These are phyloP conservation scores for Hyphopichia burtonii DNA, from an alignment of 1,139 yeast species.

Conservation along the genomic window DNA sequence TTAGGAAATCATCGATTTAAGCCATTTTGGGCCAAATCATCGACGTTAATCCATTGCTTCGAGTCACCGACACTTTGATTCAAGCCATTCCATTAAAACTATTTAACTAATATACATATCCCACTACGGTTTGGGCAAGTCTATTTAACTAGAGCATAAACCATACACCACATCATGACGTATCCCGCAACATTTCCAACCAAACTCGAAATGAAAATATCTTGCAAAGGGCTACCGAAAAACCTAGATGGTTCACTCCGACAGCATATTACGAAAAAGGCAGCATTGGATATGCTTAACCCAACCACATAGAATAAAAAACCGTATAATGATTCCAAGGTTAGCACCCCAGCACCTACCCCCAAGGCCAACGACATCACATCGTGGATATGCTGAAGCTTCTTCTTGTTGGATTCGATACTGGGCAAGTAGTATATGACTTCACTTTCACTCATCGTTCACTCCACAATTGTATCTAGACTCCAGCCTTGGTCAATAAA, in stretches of 20 bases:
- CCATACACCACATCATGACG: conserved; percentile 83
- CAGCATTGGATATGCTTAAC: conserved; percentile 40
- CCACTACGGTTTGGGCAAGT: too few species aligned
- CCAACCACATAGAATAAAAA: conserved; percentile 56
- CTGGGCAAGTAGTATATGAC: conserved; percentile 15
- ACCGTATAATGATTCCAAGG: conserved; percentile 65
- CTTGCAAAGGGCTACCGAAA: conserved; percentile 54
- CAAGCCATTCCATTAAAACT: too few species aligned
- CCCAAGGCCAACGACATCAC: conserved; percentile 67
- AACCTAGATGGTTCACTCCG: conserved; percentile 43
- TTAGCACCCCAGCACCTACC: conserved; percentile 67
- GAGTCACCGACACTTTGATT: too few species aligned
- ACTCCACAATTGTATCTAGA: too few species aligned
- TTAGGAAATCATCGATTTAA: too few species aligned
- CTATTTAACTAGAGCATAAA: conserved; percentile 58
- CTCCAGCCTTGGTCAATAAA: too few species aligned
- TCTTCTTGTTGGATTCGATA: conserved; percentile 36
- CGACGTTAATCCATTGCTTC: too few species aligned
- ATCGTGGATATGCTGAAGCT: conserved; percentile 58
- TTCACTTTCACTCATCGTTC: conserved; percentile 10
- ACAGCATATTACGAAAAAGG: conserved; percentile 44
- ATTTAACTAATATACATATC: too few species aligned
- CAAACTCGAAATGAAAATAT: conserved; percentile 55
- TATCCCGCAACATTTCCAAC: conserved; percentile 65
- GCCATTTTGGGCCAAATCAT: too few species aligned